Evolutionary conservation across 225 moss, liverwort and hornwort genomes (phyloP), one percentile per base, ranked within the genome.

Genomic region (Bryoerythrophyllum caledonicum): DNA sequence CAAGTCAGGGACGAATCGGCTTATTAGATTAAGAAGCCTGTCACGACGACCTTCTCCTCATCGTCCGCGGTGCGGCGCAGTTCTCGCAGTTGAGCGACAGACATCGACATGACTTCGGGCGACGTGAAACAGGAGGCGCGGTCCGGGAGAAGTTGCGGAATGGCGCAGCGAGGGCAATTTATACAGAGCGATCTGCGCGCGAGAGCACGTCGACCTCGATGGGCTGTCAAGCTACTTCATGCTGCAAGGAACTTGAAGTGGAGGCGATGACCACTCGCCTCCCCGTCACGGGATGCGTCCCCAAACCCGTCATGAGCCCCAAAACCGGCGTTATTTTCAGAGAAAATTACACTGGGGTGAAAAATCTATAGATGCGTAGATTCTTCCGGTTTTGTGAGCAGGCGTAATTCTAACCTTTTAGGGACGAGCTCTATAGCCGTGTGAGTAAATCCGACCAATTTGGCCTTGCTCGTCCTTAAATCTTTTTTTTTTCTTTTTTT

Each of bases 231-330:
- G 86, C 82, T 82, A 25, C 77, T 75, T 52, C 52, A 46, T 76
- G 9, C 23, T 21, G 10, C 54, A 1, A 2, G 23, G 54, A 55
- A 55, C 54, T 23, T 23, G 88, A 88, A 85, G 77, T 65, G 85
- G 80, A 88, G 82, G 78, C 75, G 88, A 82, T 85, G 82, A 80
- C 88, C 57, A 78, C 78, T 88, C 88, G 65, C 23, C 88, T 88
- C 78, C 88, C 82, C 59, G 10, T n/a, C 52, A 15, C 15, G 44
- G 44, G 14, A 44, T 44, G 54, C 11, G 54, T 55, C 23, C 20
- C 10, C 21, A 55, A 55, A 55, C 10, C 54, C 54, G 54, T 55
- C 23, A 55, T 21, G 20, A 8, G 2, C 21, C 54, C 54, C n/a
- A 9, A 23, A 49, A 54, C 21, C 54, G 54, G 21, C 17, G 15